Conservation (phyloP, 768 basidiomycete species). For the Suillus spraguei region DNA sequence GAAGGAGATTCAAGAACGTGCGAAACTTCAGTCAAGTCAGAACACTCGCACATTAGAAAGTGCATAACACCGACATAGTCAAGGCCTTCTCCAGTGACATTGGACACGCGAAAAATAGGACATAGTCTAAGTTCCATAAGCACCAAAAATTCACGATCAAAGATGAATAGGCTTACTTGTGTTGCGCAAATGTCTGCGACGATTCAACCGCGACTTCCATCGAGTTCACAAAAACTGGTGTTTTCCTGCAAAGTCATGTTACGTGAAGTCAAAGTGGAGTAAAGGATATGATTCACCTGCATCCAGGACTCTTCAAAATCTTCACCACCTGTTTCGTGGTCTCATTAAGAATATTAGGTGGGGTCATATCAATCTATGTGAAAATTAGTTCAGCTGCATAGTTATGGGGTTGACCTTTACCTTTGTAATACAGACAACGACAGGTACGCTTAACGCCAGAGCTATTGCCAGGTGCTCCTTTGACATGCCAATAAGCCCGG, state of each 20-base stretch:
- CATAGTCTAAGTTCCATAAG: constrained; percentile 58
- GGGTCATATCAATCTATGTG: constrained; percentile 90
- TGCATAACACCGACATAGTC: constrained; percentile 53
- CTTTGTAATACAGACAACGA: constrained; percentile 95
- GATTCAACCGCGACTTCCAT: constrained; percentile 81
- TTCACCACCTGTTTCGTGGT: constrained; percentile 92
- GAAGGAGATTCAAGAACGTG: constrained; percentile 88
- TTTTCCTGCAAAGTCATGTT: constrained; percentile 54
- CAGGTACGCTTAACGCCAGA: constrained; percentile 89
- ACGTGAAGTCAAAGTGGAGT: constrained; percentile 3
- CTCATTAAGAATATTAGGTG: constrained; percentile 86
- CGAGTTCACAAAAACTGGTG: constrained; percentile 83
- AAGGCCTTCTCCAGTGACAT: constrained; percentile 92
- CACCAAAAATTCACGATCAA: neutral
- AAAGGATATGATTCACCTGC: constrained; percentile 54
- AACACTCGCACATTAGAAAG: neutral
- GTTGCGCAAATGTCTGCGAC: constrained; percentile 70
- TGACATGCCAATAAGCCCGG: constrained; percentile 88
- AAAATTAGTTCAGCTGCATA: constrained; percentile 9
- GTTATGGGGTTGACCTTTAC: constrained; percentile 38
- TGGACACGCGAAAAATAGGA: constrained; percentile 90
- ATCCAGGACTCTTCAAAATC: constrained; percentile 91
- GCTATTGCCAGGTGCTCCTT: constrained; percentile 97
- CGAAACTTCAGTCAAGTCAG: constrained; percentile 55
- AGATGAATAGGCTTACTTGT: constrained; percentile 49